Evolutionary conservation across 2,329 filamentous ascomycete species (phyloP), one percentile per base, ranked within the genome.

Genomic region (Pseudopyricularia javanii): DNA sequence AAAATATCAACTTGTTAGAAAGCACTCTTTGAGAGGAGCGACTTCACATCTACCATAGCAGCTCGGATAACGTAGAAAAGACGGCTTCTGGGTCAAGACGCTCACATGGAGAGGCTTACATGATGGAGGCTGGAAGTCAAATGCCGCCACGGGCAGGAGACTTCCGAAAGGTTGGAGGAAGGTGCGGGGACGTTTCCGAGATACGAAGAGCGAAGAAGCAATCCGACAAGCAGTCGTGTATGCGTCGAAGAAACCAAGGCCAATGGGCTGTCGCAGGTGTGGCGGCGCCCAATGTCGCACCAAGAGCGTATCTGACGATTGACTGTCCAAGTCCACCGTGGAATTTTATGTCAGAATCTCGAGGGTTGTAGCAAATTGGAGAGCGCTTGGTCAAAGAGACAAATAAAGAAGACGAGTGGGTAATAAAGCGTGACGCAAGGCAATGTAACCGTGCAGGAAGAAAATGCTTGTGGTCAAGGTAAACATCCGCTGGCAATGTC

Each of bases 121-220:
- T 70, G 55, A 56, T 68, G 63, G 57, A 57, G 57, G 57, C 57
- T 55, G 56, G 54, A 56, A 56, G 59, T 56, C 58, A 58, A 57
- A 50, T 56, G 45, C 54, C 54, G 17, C 45, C 50, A 17, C 37
- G 43, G 52, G 52, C 47, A 32, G 22, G 28, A 52, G 51, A 37
- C 26, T 47, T 53, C 49, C 49, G 12, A 32, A 17, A n/a, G 15
- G 30, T 24, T 45, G 12, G 20, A 20, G 20, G 7, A 43, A 45
- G 40, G 24, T 45, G 40, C 40, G 40, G 40, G 40, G 40, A 26
- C 24, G 40, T 45, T 45, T 45, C 40, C 40, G 40, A 45, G 40
- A 45, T 20, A 45, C 40, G 20, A 45, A 45, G 40, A 45, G 14
- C 12, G 20, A 45, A 45, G 40, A 24, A 45, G 22, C 24, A 45